Evolutionary conservation across 2,329 filamentous ascomycete genomes (phyloP), one percentile per base, ranked within the genome.

Genomic region (Aureobasidium sp.): DNA sequence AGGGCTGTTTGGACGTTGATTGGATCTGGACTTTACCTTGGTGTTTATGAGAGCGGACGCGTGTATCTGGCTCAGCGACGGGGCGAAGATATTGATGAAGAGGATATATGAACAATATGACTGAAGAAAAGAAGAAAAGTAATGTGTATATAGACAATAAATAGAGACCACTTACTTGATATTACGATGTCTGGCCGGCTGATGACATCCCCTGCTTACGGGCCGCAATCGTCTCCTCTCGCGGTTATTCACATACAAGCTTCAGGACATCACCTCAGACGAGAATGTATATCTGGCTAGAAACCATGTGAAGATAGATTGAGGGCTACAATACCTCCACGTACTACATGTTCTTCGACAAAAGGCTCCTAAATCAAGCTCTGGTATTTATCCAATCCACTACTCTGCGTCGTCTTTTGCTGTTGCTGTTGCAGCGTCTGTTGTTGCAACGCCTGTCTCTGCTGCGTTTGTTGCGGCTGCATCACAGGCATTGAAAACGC

Each of bases 11-110:
- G 91, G 91, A 94, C 91, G 15, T 87, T 90, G 60, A 66, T 95
- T 5, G 90, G 91, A 0, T 88, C 88, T 71, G 91, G 91, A 3
- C 76, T 96, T 62, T 96, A 96, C 78, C 76, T 96, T 46, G 90
- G 90, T 27, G 87, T 89, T 47, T 96, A 96, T 75, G 91, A 96
- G 73, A 87, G 86, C 66, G 87, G 89, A 10, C 86, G 90, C 70
- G 73, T 80, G 10, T 80, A 76, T 65, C 64, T 81, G 42, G 79
- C 78, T 2, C 70, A 69, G 8, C 68, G 78, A 64, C 70, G 78
- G 64, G 78, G 78, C 3, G 76, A 78, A 34, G 64, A 69, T 9
- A 65, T 78, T 2, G 70, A 76, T 56, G 73, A 66, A 9, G 68
- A 72, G 36, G 66, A 70, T 41, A 53, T 68, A 6, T 60, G 13